Conservation (phyloP, 345 rosid genomes). For the Aurinia saxatilis region DNA sequence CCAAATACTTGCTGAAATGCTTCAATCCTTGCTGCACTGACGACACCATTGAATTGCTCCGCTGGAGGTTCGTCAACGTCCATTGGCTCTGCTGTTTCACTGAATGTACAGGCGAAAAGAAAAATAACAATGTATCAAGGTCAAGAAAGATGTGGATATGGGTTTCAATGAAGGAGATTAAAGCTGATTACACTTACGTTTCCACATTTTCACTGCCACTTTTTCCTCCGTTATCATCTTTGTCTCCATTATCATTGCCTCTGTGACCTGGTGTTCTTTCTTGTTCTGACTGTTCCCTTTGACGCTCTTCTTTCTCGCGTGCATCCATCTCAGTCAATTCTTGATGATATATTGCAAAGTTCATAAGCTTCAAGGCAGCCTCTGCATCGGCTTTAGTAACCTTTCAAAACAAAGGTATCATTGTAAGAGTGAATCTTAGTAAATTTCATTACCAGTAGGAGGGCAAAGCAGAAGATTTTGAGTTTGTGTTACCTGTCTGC, state of each 20-base stretch:
- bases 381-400: conserved; percentile 76
- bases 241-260: conserved; percentile 16
- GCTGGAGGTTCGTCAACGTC: conserved; percentile 64
- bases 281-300: conserved; percentile 44
- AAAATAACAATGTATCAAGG: background rate
- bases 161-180: background rate
- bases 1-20: conserved; percentile 68
- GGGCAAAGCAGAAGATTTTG: background rate
- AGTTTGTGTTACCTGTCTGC: conserved; percentile 57
- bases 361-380: conserved; percentile 79
- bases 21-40: conserved; percentile 62
- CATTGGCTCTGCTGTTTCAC: conserved; percentile 57
- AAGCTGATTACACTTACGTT: conserved; percentile 33
- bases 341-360: conserved; percentile 95
- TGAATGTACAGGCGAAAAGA: conserved; percentile 6
- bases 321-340: conserved; percentile 95
- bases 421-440: background rate
- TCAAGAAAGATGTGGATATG: background rate
- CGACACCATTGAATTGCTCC: conserved; percentile 34
- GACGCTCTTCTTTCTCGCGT: conserved; percentile 71
- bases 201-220: conserved; percentile 30
- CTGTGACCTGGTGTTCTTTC: conserved; percentile 46
- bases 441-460: background rate
- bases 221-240: background rate
- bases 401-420: conserved; percentile 31